phyloP scores from a whole-genome alignment of 352 stramenopile species.

The Phytophthora citrophthora region DNA sequence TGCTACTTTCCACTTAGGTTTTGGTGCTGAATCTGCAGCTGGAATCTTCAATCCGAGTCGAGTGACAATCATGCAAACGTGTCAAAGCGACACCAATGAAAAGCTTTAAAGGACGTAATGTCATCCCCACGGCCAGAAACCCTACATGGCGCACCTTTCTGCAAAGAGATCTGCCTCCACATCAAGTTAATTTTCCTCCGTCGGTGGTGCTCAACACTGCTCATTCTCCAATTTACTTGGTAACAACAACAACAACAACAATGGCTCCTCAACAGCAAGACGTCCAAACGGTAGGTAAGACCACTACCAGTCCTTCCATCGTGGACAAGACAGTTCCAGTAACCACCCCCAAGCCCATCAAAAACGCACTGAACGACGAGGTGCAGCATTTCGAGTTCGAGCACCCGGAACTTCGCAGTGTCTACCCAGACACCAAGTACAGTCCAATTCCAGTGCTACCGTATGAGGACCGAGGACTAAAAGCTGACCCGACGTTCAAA shows the following conservation, averaged over 20 bases:
- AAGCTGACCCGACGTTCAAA: constrained; percentile 26
- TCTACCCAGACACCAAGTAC: constrained; percentile 18
- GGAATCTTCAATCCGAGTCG: constrained; percentile 6
- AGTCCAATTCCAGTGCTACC: constrained; percentile 20
- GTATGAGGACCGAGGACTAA: constrained; percentile 22
- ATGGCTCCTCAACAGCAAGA: constrained; percentile 36
- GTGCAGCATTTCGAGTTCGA: constrained; percentile 25
- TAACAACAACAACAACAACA: constrained; percentile 31
- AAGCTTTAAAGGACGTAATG: constrained; percentile 14
- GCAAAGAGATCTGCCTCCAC: neutral
- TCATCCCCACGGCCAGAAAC: constrained; percentile 11
- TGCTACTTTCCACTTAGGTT: constrained; percentile 7
- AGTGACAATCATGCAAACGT: constrained; percentile 8
- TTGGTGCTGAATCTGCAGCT: constrained; percentile 1
- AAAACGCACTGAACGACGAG: constrained; percentile 33
- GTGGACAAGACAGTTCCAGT: neutral
- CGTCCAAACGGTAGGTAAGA: constrained; percentile 2
- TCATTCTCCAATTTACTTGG: constrained; percentile 25
- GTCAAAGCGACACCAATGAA: constrained; percentile 22
- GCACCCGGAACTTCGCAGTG: constrained; percentile 18
- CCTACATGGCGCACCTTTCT: constrained; percentile 22
- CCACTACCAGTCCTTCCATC: neutral
- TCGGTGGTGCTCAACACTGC: neutral
- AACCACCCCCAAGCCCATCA: constrained; percentile 21
- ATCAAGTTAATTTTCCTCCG: neutral